A percentile compares a stretch with the other conserved stretches of the same genome.
phyloP scores from a whole-genome alignment of 371 early-diverging fungal genomes.

The Chytridium lagenaria region DNA sequence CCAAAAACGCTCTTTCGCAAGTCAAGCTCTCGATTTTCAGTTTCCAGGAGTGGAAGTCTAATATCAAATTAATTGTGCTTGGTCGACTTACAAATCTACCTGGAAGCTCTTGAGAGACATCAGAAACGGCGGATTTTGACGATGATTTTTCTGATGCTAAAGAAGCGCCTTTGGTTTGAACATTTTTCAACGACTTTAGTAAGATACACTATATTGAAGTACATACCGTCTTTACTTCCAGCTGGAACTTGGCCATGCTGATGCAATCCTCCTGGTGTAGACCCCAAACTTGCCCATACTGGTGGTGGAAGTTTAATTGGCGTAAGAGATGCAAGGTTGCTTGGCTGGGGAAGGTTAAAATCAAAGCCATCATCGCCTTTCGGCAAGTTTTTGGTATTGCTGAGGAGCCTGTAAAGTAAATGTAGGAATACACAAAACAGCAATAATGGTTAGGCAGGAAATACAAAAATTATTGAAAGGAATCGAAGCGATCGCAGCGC shows the following conservation, averaged over 20 bases:
- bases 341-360: slow-evolving; percentile 1
- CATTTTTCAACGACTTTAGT: background rate
- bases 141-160: slow-evolving; percentile 9
- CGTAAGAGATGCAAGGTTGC: background rate
- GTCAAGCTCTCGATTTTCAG: slow-evolving; percentile 52
- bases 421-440: too few species aligned
- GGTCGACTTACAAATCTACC: background rate
- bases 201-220: too few species aligned
- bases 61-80: background rate
- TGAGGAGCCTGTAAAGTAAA: background rate
- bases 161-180: slow-evolving; percentile 1
- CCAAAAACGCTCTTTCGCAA: slow-evolving; percentile 43
- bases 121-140: background rate
- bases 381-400: background rate
- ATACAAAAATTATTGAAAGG: too few species aligned
- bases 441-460: too few species aligned
- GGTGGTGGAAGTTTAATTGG: slow-evolving; percentile 37
- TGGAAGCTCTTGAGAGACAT: slow-evolving; percentile 1
- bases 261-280: slow-evolving; percentile 28
- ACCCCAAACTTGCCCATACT: slow-evolving; percentile 39
- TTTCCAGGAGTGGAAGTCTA: slow-evolving; percentile 50
- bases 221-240: slow-evolving; percentile 14
- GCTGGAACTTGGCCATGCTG: background rate
- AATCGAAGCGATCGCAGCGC: too few species aligned
- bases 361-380: background rate